Evolutionary conservation across 768 basidiomycete genomes (phyloP).

Genomic region (Suillus alpinus): DNA sequence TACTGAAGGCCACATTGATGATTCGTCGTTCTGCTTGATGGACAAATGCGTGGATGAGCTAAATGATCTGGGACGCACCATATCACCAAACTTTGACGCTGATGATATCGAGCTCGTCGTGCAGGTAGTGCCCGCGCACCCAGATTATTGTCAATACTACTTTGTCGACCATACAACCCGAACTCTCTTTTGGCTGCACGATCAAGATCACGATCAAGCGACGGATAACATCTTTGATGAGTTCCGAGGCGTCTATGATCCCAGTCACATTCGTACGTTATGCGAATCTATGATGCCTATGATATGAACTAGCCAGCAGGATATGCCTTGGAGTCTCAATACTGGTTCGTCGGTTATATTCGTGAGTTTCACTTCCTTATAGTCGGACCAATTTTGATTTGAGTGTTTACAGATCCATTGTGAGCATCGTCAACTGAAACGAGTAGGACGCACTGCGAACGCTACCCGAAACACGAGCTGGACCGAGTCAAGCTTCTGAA

Average conservation of each 20-base stretch:
- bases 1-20: background rate
- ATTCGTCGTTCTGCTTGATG: background rate
- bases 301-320: constrained; percentile 9
- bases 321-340: constrained; percentile 16
- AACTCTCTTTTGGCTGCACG: constrained; percentile 47
- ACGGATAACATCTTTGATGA: constrained; percentile 23
- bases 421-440: background rate
- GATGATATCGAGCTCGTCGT: background rate
- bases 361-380: background rate
- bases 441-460: constrained; percentile 10
- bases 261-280: constrained; percentile 40
- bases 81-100: background rate
- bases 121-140: background rate
- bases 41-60: background rate
- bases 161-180: constrained; percentile 42
- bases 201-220: constrained; percentile 31
- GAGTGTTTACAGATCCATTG: background rate
- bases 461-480: background rate
- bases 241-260: constrained; percentile 37
- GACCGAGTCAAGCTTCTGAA: constrained; percentile 1
- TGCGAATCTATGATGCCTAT: background rate
- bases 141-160: constrained; percentile 34
- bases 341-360: constrained; percentile 17
- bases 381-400: background rate
- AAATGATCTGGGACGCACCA: background rate